Conservation (phyloP, 225 moss, liverwort and hornwort species). For the Physcomitrellopsis africana region DNA sequence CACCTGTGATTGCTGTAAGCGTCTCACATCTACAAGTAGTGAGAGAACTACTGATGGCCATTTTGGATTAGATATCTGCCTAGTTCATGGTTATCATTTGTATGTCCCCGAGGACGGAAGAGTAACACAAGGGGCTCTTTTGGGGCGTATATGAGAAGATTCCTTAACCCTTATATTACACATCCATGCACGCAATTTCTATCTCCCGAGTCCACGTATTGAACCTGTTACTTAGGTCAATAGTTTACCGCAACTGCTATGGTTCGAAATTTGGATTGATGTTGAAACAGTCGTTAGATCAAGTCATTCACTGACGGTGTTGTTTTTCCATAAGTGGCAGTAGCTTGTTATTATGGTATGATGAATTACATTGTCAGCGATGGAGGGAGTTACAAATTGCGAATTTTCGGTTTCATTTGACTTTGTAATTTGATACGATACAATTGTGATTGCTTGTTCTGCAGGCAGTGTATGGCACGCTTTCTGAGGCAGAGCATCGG, state of each 20-base stretch:
- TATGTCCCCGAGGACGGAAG: slow-evolving; percentile 3
- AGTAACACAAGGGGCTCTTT: not conserved
- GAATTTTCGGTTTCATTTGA: not conserved
- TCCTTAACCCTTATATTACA: not conserved
- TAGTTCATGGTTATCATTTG: not conserved
- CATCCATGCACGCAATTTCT: not conserved
- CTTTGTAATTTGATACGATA: slow-evolving; percentile 11
- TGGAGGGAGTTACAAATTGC: not conserved
- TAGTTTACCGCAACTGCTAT: not conserved
- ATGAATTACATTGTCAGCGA: not conserved
- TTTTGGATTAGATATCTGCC: not conserved
- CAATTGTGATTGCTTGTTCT: slow-evolving; percentile 19
- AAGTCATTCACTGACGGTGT: not conserved
- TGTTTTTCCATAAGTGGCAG: not conserved
- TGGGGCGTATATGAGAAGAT: not conserved
- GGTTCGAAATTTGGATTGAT: not conserved
- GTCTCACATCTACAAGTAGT: slow-evolving; percentile 16
- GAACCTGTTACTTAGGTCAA: not conserved
- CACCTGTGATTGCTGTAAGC: slow-evolving; percentile 91
- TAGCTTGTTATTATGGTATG: not conserved
- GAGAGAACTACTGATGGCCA: not conserved
- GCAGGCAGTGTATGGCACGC: slow-evolving; percentile 98
- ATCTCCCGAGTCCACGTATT: not conserved
- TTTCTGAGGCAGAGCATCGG: slow-evolving; percentile 96
- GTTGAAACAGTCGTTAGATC: not conserved